phyloP scores from a whole-genome alignment of 345 rosid species.

The Passiflora organensis region DNA sequence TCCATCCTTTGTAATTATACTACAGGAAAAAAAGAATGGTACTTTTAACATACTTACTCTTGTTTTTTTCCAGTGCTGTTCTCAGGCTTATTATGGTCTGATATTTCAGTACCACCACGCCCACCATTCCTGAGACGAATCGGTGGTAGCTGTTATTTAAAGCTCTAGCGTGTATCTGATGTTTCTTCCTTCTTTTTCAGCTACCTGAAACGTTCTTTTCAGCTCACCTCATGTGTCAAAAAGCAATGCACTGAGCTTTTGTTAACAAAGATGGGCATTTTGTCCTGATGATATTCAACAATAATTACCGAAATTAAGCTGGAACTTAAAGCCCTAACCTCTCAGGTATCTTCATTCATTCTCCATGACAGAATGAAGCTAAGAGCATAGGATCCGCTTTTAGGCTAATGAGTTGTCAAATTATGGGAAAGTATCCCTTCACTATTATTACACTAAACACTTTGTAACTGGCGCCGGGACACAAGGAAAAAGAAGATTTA shows the following conservation, averaged over 20 bases:
- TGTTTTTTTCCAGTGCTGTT: no score
- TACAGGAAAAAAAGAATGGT: background rate
- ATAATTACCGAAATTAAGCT: background rate
- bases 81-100: no score
- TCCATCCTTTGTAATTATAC: slow-evolving; percentile 17
- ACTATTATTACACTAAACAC: slow-evolving; percentile 15
- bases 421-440: slow-evolving; percentile 19
- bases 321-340: background rate
- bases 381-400: slow-evolving; percentile 18
- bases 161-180: no score
- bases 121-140: no score
- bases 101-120: background rate
- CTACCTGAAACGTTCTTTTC: background rate
- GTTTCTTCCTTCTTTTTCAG: background rate
- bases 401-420: slow-evolving; percentile 31
- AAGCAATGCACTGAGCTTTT: background rate
- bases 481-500: slow-evolving; percentile 16
- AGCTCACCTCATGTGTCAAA: background rate
- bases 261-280: background rate
- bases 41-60: background rate
- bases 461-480: slow-evolving; percentile 16
- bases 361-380: slow-evolving; percentile 4
- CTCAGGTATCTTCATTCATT: slow-evolving; percentile 7
- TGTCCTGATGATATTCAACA: background rate
- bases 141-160: no score